These are phyloP conservation scores for Actinomortierella ambigua DNA, from an alignment of 371 early-diverging fungal genomes.

Conservation along the genomic window DNA sequence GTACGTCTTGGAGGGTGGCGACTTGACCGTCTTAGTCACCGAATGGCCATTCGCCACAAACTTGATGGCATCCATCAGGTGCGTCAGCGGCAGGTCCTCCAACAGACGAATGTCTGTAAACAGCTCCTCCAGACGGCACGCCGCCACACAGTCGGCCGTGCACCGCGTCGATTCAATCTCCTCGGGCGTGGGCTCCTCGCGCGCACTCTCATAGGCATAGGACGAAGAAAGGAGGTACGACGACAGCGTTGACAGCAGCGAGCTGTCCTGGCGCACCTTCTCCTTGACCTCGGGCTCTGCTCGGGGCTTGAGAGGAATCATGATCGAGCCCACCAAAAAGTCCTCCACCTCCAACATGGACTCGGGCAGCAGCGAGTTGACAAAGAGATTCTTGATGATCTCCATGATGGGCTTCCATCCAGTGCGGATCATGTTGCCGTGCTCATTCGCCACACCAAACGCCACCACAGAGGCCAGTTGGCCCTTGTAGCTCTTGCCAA, in stretches of 20 bases:
- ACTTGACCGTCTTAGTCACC: conserved; percentile 42
- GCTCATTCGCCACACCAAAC: conserved; percentile 78
- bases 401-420: conserved; percentile 79
- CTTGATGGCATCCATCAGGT: conserved; percentile 62
- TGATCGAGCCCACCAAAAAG: conserved; percentile 72
- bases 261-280: conserved; percentile 63
- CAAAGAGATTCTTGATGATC: conserved; percentile 81
- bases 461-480: conserved; percentile 88
- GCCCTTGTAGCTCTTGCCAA: conserved; percentile 88
- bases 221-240: conserved; percentile 78
- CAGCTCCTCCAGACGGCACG: conserved; percentile 75
- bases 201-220: conserved; percentile 56
- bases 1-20: conserved; percentile 56
- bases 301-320: conserved; percentile 69
- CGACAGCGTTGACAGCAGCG: conserved; percentile 78
- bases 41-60: conserved; percentile 44
- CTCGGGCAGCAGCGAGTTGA: conserved; percentile 67
- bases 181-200: conserved; percentile 73
- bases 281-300: conserved; percentile 53
- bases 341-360: conserved; percentile 76
- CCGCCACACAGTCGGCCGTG: conserved; percentile 72
- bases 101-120: conserved; percentile 75
- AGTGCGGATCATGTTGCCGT: conserved; percentile 69
- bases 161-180: conserved; percentile 75
- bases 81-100: conserved; percentile 64